Evolutionary conservation across 31 red algal genomes (phyloP), one percentile per base, ranked within the genome.

Genomic region (Porphyra umbilicalis): DNA sequence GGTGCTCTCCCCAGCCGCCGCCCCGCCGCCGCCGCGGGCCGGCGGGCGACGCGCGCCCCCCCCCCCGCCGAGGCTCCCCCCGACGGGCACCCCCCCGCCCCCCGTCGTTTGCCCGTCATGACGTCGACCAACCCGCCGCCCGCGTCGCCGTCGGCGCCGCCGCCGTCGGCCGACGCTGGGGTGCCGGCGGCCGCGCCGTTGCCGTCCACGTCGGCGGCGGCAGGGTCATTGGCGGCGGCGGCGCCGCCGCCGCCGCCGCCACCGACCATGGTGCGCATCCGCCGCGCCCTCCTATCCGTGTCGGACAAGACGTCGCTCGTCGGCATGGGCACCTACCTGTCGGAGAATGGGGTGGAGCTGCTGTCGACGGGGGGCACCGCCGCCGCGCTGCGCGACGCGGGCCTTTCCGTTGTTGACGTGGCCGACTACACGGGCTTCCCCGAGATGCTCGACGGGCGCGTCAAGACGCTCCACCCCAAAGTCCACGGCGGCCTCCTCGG

Each of bases 401-500:
- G 84, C 20, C 80, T 97, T 78, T 83, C 89, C 33, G 97, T 99
- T 1, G 86, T 75, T 16, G 89, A 97, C 13, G 91, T 99, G 16
- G 76, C 94, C 15, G 92, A 96, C 18, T 95, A 93, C 39, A 99
- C 94, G 25, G 90, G 90, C 35, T 94, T 93, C 78, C 97, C 97
- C 33, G 97, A 96, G 77, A 78, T 99, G 46, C 83, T 99, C 46
- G 92, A 86, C 34, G 94, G 94, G 3, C 71, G 97, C 9, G 89
- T 99, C 35, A 97, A 97, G 80, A 99, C 97, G 4, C 80, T 99
- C 35, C 89, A 96, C 44, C 97, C 97, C 9, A 88, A 85, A 76
- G 87, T 99, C 37, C 97, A 99, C 77, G 97, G 85, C 20, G 97
- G 92, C 33, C 77, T 99, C 29, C 85, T 99, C 2, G 88, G 76